Conservation (phyloP, 2,329 filamentous ascomycete species). For the Keithomyces neogunnii region DNA sequence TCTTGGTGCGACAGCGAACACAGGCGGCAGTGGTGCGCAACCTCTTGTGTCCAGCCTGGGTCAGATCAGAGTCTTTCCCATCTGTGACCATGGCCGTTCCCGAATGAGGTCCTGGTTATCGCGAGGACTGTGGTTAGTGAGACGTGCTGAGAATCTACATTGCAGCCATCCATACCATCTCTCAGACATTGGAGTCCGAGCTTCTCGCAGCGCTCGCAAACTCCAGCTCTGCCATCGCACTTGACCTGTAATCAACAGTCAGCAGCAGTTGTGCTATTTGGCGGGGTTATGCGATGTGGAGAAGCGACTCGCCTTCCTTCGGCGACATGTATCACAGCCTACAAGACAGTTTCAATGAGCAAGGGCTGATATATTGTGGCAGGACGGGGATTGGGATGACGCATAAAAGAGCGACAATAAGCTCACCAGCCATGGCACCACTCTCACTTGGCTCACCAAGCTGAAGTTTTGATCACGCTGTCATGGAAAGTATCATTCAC, state of each 20-base stretch:
- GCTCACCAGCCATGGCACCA: neutral
- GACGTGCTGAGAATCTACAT: neutral
- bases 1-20: neutral
- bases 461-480: neutral
- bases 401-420: too few species aligned
- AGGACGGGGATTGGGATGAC: neutral
- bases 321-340: neutral
- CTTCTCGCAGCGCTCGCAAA: neutral
- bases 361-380: neutral
- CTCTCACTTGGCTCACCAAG: neutral
- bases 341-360: neutral
- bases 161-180: neutral
- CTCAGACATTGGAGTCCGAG: neutral
- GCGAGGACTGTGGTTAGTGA: neutral
- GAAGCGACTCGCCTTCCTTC: neutral
- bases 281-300: too few species aligned
- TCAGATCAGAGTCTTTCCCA: neutral
- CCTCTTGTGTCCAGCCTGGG: neutral
- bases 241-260: neutral
- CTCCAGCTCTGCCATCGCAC: neutral
- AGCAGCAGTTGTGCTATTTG: neutral
- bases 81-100: neutral
- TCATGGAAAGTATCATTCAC: neutral
- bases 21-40: neutral
- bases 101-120: neutral